Evolutionary conservation across 2,329 filamentous ascomycete genomes (phyloP), one percentile per base, ranked within the genome.

Genomic region (Cercospora beticola): DNA sequence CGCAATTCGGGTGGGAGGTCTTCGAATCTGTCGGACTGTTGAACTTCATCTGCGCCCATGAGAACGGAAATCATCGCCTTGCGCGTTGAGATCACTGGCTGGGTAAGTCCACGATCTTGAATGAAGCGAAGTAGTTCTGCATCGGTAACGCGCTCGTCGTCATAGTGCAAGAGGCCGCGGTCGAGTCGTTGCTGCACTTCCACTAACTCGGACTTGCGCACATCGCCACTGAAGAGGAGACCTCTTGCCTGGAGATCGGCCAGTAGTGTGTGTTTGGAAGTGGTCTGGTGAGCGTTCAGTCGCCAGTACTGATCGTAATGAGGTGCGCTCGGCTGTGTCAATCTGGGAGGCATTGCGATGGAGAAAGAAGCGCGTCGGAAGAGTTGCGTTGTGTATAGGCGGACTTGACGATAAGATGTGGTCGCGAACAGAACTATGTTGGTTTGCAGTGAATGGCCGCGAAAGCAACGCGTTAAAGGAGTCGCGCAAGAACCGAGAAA

Each of bases 1-100:
- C 66, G 66, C 14, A 70, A 52, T 16, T 70, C 68, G 9, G 66
- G 31, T 18, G 68, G 68, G 5, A 70, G 30, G 8, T 70, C 58
- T 3, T 9, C 18, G 40, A 69, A 62, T 3, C 28, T 52, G 4
- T 57, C 6, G 49, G 59, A 67, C 2, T 10, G 49, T 0, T 14
- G 21, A 18, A 4, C 28, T 23, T 67, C 49, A 21, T 67, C 65
- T 18, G 59, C 65, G 6, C 36, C 52, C 46, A 46, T 18, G 5
- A 67, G 65, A 4, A 59, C 36, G 3, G 52, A 18, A 12, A 49
- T 31, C 18, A 63, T 31, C 2, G 65, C 59, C 23, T 62, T 46
- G 5, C 65, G 7, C 14, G 26, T 14, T 18, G 18, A n/a, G n/a
- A 60, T 2, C 14, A 26, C 57, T 1, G 65, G 65, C 31, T 30